phyloP scores from a whole-genome alignment of 139 green algal species.

The Trebouxia sp. region DNA sequence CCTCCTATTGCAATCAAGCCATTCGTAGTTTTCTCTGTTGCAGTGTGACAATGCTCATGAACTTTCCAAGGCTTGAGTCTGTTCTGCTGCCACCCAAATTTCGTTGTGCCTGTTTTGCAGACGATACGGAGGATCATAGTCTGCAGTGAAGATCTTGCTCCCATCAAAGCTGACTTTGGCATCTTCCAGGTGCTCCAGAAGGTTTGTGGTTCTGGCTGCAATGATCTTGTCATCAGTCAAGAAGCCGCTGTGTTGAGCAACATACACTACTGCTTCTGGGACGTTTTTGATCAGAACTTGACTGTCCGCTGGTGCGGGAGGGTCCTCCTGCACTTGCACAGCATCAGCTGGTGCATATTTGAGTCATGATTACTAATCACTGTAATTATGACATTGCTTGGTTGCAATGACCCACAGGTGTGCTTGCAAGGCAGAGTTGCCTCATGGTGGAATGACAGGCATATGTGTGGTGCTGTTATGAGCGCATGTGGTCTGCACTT shows the following conservation, averaged over 20 bases:
- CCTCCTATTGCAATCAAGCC: too few relatives aligned
- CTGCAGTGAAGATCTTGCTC: constrained; percentile 28
- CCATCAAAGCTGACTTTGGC: constrained; percentile 26
- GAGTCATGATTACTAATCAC: too few relatives aligned
- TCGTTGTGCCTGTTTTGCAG: constrained; percentile 43
- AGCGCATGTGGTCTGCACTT: too few relatives aligned
- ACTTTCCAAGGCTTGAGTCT: neutral
- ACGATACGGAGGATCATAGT: constrained; percentile 58
- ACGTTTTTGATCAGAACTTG: constrained; percentile 51
- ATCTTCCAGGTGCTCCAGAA: constrained; percentile 31
- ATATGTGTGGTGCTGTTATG: too few relatives aligned
- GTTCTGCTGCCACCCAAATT: constrained; percentile 25
- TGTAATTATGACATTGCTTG: too few relatives aligned
- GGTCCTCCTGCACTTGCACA: constrained; percentile 49
- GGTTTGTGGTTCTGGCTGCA: constrained; percentile 32
- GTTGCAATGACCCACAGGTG: too few relatives aligned
- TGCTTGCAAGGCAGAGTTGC: too few relatives aligned
- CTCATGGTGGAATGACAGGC: too few relatives aligned
- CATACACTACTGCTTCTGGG: constrained; percentile 50
- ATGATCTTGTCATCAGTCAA: constrained; percentile 47
- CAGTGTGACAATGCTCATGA: too few relatives aligned
- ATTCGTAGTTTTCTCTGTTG: too few relatives aligned
- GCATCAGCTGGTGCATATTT: neutral
- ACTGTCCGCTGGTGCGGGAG: constrained; percentile 54
- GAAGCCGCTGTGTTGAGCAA: constrained; percentile 59